Evolutionary conservation across 352 stramenopile genomes (phyloP).

Genomic region (Phytophthora pistaciae): DNA sequence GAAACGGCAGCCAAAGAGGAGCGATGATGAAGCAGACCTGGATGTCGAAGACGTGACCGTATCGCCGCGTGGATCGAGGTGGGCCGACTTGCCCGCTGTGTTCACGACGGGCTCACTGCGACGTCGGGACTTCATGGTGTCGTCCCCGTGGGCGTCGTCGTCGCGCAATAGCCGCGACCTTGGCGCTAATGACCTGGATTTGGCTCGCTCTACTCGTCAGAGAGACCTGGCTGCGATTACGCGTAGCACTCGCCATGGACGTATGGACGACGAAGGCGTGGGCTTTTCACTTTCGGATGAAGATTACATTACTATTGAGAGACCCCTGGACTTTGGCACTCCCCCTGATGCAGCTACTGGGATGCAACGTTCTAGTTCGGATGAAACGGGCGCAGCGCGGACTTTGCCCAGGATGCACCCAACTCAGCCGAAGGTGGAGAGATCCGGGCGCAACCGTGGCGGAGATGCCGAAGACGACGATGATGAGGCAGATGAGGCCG

Average conservation of each 20-base stretch:
- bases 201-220: conserved; percentile 32
- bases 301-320: conserved; percentile 76
- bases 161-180: conserved; percentile 27
- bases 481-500: conserved; percentile 18
- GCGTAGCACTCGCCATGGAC: conserved; percentile 48
- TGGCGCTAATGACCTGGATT: conserved; percentile 43
- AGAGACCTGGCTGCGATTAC: conserved; percentile 37
- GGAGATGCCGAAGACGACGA: conserved; percentile 8
- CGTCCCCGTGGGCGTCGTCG: conserved; percentile 51
- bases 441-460: conserved; percentile 10
- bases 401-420: conserved; percentile 28
- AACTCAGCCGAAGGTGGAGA: conserved; percentile 25
- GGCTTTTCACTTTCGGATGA: conserved; percentile 69
- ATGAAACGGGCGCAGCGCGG: conserved; percentile 21
- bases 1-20: conserved; percentile 28
- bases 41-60: conserved; percentile 26
- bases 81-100: conserved; percentile 44
- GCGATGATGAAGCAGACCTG: conserved; percentile 6
- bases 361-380: conserved; percentile 29
- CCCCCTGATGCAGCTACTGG: conserved; percentile 5
- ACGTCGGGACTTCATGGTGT: conserved; percentile 50
- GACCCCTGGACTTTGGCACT: conserved; percentile 40
- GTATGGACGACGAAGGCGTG: conserved; percentile 41
- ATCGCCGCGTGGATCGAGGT: conserved; percentile 44
- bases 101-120: conserved; percentile 47